Evolutionary conservation across 441 rosid species (phyloP), one percentile per base, ranked within the genome.

Genomic region (Breynia disticha): DNA sequence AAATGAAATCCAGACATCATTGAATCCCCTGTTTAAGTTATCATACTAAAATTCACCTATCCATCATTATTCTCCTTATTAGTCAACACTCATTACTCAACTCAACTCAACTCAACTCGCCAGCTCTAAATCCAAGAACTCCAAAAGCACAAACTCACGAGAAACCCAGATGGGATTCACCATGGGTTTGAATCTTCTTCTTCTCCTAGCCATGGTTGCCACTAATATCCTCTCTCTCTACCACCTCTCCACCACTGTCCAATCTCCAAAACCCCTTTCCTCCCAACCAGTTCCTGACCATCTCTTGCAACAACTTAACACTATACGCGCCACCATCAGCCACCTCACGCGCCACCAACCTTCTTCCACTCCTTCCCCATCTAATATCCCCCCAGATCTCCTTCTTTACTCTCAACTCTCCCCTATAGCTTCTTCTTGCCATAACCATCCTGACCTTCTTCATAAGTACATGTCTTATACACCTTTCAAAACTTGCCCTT

Each of bases 161-260:
- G 7, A 5, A 7, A 28, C 52, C 11, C 20, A 38, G 67, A 81
- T 84, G 75, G 90, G 90, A 19, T 75, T 79, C 81, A 78, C 89
- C 20, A 91, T 91, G 97, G 78, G 95, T 45, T 72, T 91, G 70
- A 88, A 91, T 61, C 66, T 91, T 16, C 52, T 86, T 11, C 89
- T 91, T 11, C 81, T 91, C 38, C 22, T 91, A 46, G 95, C 94
- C 3, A 91, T 91, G 98, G 98, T 91, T 44, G 98, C 96, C 46
- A 91, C 97, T 48, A 90, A 86, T 70, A 79, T 91, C 56, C 90
- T 91, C 56, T 86, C 98, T 50, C 84, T 91, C 18, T 88, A 91
- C 75, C 98, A 91, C 50, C 98, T 91, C 70, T 82, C 95, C 52
- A 64, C 83, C 61, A 78, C 79, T 57, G 65, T 86, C 55, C 86